Conservation (phyloP, 2,329 filamentous ascomycete species). For the Fusarium coicis region DNA sequence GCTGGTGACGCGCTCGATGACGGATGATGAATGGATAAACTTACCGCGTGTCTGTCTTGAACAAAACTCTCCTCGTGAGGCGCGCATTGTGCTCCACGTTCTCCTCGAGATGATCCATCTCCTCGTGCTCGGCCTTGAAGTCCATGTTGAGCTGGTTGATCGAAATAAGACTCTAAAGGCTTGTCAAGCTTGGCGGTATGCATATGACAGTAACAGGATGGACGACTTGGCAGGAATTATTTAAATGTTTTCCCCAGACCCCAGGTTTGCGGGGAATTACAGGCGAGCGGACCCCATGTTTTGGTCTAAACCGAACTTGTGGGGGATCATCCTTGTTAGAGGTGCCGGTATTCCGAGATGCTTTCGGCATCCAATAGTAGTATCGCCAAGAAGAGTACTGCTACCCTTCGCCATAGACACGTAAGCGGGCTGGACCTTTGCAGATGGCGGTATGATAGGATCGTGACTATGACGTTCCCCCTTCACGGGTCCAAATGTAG, state of each 20-base stretch:
- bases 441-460: no score
- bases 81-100: background rate
- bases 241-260: conserved; percentile 2
- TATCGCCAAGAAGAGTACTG: background rate
- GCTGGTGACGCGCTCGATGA: background rate
- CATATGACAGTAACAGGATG: background rate
- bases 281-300: background rate
- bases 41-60: conserved; percentile 7
- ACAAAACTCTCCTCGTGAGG: background rate
- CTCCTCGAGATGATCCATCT: background rate
- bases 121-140: background rate
- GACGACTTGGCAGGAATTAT: background rate
- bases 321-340: background rate
- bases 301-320: background rate
- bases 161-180: background rate
- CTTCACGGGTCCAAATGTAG: background rate
- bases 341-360: conserved; percentile 1
- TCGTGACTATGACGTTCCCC: background rate
- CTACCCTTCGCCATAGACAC: background rate
- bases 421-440: background rate
- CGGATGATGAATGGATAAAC: background rate
- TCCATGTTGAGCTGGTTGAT: background rate
- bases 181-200: background rate
- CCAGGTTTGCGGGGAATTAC: background rate
- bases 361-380: conserved; percentile 1